Conservation (phyloP, 2,329 filamentous ascomycete genomes). For the Ophiostoma fasciatum region DNA sequence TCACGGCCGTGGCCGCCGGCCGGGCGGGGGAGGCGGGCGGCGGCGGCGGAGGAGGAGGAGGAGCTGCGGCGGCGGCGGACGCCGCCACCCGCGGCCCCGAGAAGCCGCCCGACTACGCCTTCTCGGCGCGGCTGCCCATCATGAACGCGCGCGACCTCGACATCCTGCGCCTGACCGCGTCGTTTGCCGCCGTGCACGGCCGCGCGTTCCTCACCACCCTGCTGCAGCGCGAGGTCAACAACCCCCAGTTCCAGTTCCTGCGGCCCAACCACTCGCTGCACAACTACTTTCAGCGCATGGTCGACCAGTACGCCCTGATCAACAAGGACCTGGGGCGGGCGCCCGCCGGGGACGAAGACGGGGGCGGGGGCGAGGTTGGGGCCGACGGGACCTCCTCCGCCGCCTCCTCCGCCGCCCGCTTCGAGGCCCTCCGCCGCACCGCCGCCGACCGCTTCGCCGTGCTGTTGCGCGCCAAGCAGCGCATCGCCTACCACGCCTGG, state of each 20-base stretch:
- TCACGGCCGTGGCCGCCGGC: conserved; percentile 64
- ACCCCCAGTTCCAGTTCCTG: conserved; percentile 93
- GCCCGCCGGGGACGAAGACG: neutral
- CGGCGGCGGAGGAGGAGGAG: neutral
- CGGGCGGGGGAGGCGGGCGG: conserved; percentile 45
- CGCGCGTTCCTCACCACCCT: conserved; percentile 82
- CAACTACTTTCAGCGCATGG: conserved; percentile 82
- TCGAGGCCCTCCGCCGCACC: conserved; percentile 60
- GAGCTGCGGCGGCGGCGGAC: conserved; percentile 25
- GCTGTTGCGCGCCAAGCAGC: conserved; percentile 64
- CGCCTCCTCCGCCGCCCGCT: conserved; percentile 41
- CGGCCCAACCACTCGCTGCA: conserved; percentile 91
- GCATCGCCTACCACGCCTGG: conserved; percentile 75
- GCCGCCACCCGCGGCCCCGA: conserved; percentile 65
- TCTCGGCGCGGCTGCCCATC: conserved; percentile 92
- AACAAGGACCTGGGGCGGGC: conserved; percentile 23
- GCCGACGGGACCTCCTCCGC: neutral
- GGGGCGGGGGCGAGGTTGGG: neutral
- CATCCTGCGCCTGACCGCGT: conserved; percentile 59
- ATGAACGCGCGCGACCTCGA: conserved; percentile 89
- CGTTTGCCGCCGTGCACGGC: conserved; percentile 88
- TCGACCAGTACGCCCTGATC: conserved; percentile 85
- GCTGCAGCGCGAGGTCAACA: conserved; percentile 75
- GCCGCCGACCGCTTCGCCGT: conserved; percentile 67
- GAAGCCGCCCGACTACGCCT: conserved; percentile 75